Percentiles rank a stretch among this genome's conserved stretches.
These are phyloP conservation scores for Aureobasidium pullulans DNA, from an alignment of 2,329 filamentous ascomycete genomes.

Conservation along the genomic window DNA sequence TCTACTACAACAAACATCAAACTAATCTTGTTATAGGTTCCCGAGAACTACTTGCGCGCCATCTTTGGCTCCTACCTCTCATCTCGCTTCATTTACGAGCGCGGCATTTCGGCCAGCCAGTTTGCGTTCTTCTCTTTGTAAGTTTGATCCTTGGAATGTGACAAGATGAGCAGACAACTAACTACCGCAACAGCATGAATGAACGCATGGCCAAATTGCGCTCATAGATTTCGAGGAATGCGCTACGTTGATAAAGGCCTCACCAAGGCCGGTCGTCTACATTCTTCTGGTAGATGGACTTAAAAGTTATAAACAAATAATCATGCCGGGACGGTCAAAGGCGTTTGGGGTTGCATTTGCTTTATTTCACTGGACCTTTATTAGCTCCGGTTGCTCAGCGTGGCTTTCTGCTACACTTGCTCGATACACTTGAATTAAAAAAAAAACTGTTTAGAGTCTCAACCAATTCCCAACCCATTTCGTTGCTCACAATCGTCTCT, in stretches of 20 bases:
- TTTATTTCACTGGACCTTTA: not conserved
- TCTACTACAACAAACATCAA: not conserved
- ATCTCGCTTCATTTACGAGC: slow-evolving; percentile 92
- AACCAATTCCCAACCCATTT: not conserved
- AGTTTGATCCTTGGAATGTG: slow-evolving; percentile 3
- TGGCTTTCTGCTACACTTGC: not conserved
- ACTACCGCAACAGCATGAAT: slow-evolving; percentile 32
- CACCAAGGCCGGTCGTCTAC: not conserved
- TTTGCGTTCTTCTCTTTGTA: slow-evolving; percentile 73
- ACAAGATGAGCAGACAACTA: not conserved
- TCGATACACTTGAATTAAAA: not conserved
- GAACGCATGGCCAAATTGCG: slow-evolving; percentile 36
- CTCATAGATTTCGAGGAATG: not conserved
- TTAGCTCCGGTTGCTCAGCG: not conserved
- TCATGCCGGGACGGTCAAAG: slow-evolving; percentile 3
- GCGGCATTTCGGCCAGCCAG: slow-evolving; percentile 84
- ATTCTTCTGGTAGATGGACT: slow-evolving; percentile 3
- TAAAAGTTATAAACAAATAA: slow-evolving; percentile 13
- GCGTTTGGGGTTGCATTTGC: not conserved
- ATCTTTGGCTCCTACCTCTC: slow-evolving; percentile 97
- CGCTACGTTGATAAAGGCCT: not conserved
- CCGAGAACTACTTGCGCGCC: slow-evolving; percentile 82
- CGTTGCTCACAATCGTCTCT: not conserved
- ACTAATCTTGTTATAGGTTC: slow-evolving; percentile 48
- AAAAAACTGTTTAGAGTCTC: not conserved